These are phyloP conservation scores for Ormosia emarginata DNA, from an alignment of 306 rosid genomes.

Conservation along the genomic window DNA sequence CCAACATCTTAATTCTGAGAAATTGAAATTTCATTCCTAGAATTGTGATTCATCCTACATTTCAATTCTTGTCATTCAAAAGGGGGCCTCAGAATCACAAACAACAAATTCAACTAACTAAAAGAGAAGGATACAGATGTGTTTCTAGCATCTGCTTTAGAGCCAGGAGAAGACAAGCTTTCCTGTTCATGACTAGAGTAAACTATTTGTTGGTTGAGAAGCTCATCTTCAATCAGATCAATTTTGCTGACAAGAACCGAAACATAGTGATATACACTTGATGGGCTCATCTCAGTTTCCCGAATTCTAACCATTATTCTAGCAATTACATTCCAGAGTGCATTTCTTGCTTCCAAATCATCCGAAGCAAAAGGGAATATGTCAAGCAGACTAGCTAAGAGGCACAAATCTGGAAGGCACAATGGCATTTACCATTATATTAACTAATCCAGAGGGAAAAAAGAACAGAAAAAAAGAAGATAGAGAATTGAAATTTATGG, in stretches of 20 bases:
- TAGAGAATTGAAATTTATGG: neutral
- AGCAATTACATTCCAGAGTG: conserved; percentile 75
- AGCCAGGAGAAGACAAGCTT: conserved; percentile 22
- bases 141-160: conserved; percentile 48
- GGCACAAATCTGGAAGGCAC: conserved; percentile 49
- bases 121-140: conserved; percentile 75
- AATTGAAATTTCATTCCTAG: conserved; percentile 6
- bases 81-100: neutral
- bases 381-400: conserved; percentile 80
- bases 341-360: conserved; percentile 82
- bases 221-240: conserved; percentile 87
- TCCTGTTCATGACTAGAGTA: conserved; percentile 33
- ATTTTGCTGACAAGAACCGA: conserved; percentile 56
- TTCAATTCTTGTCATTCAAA: conserved; percentile 3
- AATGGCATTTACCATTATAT: conserved; percentile 25
- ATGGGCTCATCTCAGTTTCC: conserved; percentile 55
- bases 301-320: conserved; percentile 56
- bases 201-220: conserved; percentile 50
- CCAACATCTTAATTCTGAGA: neutral
- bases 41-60: neutral
- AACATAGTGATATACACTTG: conserved; percentile 51
- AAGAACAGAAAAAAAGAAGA: neutral
- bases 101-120: conserved; percentile 11
- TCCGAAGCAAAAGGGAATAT: conserved; percentile 77
- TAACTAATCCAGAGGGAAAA: neutral